Percentiles rank a stretch among this genome's conserved stretches.
These are phyloP conservation scores for Piromyces finnis DNA, from an alignment of 192 early-diverging fungal genomes.

Conservation along the genomic window DNA sequence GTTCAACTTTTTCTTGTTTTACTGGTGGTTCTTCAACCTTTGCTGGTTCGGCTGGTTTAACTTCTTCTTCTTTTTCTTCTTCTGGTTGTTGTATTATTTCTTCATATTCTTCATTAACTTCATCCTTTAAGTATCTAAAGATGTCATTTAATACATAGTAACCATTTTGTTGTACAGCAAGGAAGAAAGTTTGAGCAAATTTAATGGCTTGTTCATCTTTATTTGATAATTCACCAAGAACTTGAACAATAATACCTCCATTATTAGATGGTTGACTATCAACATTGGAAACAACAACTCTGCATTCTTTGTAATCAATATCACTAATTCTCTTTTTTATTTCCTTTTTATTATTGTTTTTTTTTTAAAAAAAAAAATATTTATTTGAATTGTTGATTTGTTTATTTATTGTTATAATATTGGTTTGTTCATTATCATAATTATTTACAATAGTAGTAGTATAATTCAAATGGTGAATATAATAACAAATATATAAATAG, in stretches of 20 bases:
- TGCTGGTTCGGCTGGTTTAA: neutral
- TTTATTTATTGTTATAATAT: no score
- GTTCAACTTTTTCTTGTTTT: neutral
- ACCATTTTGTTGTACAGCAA: conserved; percentile 72
- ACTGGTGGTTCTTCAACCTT: conserved; percentile 1
- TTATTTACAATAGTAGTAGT: no score
- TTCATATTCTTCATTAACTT: conserved; percentile 38
- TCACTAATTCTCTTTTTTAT: conserved; percentile 57
- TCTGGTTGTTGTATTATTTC: conserved; percentile 5
- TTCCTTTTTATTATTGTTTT: conserved; percentile 25
- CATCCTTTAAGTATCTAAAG: conserved; percentile 86
- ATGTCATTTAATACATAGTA: conserved; percentile 90
- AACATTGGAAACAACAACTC: conserved; percentile 70
- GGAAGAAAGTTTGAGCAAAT: conserved; percentile 82
- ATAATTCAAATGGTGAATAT: no score
- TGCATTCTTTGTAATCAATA: conserved; percentile 67
- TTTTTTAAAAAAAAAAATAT: no score
- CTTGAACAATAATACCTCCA: conserved; percentile 74
- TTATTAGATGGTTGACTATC: conserved; percentile 60
- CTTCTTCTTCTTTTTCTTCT: neutral
- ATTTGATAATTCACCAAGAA: conserved; percentile 82
- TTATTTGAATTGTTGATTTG: no score
- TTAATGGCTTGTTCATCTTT: conserved; percentile 55
- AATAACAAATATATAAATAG: no score
- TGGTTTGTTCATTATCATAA: no score